phyloP scores from a whole-genome alignment of 2,329 filamentous ascomycete genomes.

The Purpureocillium takamizusanense region DNA sequence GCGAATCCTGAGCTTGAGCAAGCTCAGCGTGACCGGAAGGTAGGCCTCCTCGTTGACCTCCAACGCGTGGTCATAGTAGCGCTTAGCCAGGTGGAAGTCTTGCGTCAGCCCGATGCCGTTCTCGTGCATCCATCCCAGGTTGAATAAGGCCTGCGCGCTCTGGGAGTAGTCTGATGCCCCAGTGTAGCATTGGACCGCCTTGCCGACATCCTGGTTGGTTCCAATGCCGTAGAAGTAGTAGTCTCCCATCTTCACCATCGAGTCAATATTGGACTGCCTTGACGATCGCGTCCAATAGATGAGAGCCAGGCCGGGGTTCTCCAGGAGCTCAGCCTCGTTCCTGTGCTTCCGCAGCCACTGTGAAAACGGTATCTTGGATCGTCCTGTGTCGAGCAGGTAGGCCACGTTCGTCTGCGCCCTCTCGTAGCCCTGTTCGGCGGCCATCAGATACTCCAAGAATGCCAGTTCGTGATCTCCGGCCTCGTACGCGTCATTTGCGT shows the following conservation, averaged over 20 bases:
- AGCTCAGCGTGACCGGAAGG: slow-evolving; percentile 78
- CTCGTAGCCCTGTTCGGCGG: slow-evolving; percentile 88
- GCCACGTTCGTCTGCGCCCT: slow-evolving; percentile 84
- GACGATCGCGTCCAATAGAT: slow-evolving; percentile 95
- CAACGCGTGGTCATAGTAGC: slow-evolving; percentile 88
- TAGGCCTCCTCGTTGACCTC: slow-evolving; percentile 92
- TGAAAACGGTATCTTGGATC: slow-evolving; percentile 32
- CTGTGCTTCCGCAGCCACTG: slow-evolving; percentile 38
- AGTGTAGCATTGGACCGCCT: slow-evolving; percentile 87
- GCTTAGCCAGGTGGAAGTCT: slow-evolving; percentile 93
- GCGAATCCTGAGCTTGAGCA: slow-evolving; percentile 74
- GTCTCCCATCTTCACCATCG: slow-evolving; percentile 95
- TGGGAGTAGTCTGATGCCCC: slow-evolving; percentile 85
- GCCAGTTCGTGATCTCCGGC: slow-evolving; percentile 71
- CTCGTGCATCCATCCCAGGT: slow-evolving; percentile 98
- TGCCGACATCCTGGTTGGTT: slow-evolving; percentile 61
- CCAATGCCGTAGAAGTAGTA: slow-evolving; percentile 87
- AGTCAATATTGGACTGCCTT: slow-evolving; percentile 86
- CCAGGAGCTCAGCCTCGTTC: slow-evolving; percentile 28
- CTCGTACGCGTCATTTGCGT: slow-evolving; percentile 77
- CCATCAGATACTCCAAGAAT: slow-evolving; percentile 73
- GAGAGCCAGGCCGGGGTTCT: slow-evolving; percentile 57
- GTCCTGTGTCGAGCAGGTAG: slow-evolving; percentile 69
- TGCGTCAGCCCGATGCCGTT: slow-evolving; percentile 88
- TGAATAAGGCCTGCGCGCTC: slow-evolving; percentile 92